Evolutionary conservation across 2,329 filamentous ascomycete genomes (phyloP), one percentile per base, ranked within the genome.

Genomic region (Aspergillus pseudonomiae): DNA sequence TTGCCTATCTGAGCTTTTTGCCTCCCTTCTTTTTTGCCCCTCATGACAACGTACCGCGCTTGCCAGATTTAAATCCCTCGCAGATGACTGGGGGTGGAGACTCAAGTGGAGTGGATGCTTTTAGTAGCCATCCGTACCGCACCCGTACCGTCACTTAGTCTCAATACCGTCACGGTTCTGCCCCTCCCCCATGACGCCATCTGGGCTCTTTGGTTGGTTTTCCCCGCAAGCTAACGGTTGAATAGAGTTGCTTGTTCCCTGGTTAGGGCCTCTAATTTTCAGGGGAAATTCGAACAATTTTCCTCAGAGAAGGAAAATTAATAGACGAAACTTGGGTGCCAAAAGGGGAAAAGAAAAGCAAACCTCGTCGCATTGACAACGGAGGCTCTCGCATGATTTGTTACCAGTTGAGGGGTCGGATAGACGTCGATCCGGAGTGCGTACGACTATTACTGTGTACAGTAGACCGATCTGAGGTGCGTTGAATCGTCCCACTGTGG

Each of bases 101-200:
- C 12, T 14, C 30, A 39, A 59, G 34, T 54, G 50, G 50, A 24
- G 2, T 52, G 46, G 41, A 43, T 43, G 6, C 41, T 19, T 10
- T n/a, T 45, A 24, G 24, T 30, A 21, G 43, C 26, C 53, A 26
- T 36, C 39, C n/a, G 28, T 58, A 53, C 56, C 41, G 56, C 43
- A 21, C 32, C 32, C 34, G 56, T 64, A 62, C 60, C 53, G 50
- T 65, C 63, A 60, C 63, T 60, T 64, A 26, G 61, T 41, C 16
- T 62, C 45, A 53, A 16, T 63, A 65, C 60, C 58, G 53, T 52
- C 36, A 45, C 41, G 43, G 2, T 48, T 28, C 28, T 61, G 55
- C 59, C 55, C 62, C 53, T 63, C 32, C 56, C 48, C 56, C n/a
- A 68, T 70, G 68, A 70, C 68, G 68, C 68, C 67, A 70, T 70